A percentile compares a stretch with the other conserved stretches of the same genome.
Conservation (phyloP, 148 eudicot genomes). For the Rhododendron henanense region DNA sequence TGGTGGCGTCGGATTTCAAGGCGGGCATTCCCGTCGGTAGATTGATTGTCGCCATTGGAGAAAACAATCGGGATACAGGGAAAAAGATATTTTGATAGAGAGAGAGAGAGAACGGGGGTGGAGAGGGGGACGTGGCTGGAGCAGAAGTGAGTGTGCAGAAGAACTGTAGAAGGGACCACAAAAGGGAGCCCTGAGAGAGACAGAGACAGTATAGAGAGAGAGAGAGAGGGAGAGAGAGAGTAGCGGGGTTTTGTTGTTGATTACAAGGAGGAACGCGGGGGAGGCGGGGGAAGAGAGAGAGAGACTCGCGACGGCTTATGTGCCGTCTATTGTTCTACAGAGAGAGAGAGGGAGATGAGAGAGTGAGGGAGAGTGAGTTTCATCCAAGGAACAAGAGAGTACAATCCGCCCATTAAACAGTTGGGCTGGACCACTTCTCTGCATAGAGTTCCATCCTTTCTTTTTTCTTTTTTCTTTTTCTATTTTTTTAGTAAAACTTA, state of each 20-base stretch:
- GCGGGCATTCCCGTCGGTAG: conserved; percentile 28
- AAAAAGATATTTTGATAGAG: not conserved
- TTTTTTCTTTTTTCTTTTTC: no score
- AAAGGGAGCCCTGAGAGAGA: conserved; percentile 18
- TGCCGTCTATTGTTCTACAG: not conserved
- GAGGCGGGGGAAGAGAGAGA: not conserved
- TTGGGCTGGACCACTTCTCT: not conserved
- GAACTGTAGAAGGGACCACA: not conserved
- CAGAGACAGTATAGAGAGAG: not conserved
- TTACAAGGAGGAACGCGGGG: not conserved
- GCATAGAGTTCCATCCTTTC: no score
- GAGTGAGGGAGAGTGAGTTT: not conserved
- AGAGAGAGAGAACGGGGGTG: not conserved
- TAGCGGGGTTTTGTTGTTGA: not conserved
- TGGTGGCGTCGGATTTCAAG: conserved; percentile 24
- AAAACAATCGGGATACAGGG: not conserved
- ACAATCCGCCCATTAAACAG: no score
- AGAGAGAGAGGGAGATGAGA: not conserved
- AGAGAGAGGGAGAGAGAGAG: not conserved
- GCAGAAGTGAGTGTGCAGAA: not conserved
- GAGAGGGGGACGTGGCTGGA: not conserved
- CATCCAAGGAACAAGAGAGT: not conserved
- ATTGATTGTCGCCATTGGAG: conserved; percentile 41
- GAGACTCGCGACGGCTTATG: not conserved
- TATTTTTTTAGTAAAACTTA: no score